Evolutionary conservation across 441 rosid species (phyloP), one percentile per base, ranked within the genome.

Genomic region (Raphanus hybrid): DNA sequence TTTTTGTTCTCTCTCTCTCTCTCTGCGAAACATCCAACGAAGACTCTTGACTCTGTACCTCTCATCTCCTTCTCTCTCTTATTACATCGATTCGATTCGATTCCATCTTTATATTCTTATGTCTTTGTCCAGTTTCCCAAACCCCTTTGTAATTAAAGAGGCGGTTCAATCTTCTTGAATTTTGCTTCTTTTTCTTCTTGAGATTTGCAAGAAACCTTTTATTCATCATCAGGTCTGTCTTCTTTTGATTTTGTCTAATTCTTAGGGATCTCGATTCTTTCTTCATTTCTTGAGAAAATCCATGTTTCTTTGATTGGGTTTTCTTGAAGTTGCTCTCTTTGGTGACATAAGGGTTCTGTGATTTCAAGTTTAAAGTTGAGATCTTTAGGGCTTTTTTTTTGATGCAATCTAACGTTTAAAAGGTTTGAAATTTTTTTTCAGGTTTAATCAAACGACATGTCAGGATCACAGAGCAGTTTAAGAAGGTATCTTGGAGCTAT

Each of bases 401-500:
- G 15, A 52, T 69, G 34, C 11, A 26, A 66, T 62, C 50, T 75
- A 26, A 72, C 18, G 43, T 62, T 48, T 14, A 12, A 43, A 54
- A 72, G 69, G 27, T 76, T 43, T 61, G 12, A 76, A 75, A 2
- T 26, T 32, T 60, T 15, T 60, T 70, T 26, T 37, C 79, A 89
- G 97, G 77, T 81, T 80, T 84, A 68, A 80, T 78, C 80, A 64
- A 83, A 82, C 85, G 86, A 80, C 50, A 95, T 95, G 99, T 86
- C 99, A 34, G 91, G 95, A 60, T 86, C 93, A n/a, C 96, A 90
- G 82, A 94, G 90, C 41, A 89, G 97, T 87, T 84, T 93, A 68
- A 85, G 99, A 81, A 96, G 92, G 86, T 97, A 96, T 54, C 89
- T 93, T n/a, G 99, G 99, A 74, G 96, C 97, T 77, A 81, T 96